Percentiles rank a stretch among this genome's conserved stretches.
Conservation (phyloP, 306 rosid genomes). For the Acacia melanoxylon region DNA sequence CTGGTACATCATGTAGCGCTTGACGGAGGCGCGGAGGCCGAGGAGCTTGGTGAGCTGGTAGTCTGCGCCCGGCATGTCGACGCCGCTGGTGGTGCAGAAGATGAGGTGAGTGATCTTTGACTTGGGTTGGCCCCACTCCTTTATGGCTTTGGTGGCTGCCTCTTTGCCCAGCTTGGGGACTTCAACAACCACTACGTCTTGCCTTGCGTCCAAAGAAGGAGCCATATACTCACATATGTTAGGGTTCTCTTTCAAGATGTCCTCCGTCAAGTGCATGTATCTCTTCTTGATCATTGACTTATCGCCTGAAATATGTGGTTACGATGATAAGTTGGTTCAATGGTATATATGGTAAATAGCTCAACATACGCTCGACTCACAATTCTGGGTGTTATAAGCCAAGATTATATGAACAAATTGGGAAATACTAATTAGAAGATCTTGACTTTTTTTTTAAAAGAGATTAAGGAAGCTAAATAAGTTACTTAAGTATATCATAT, state of each 20-base stretch:
- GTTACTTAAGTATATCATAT: too few species aligned
- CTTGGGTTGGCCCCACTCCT: slow-evolving; percentile 13
- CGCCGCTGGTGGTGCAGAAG: slow-evolving; percentile 4
- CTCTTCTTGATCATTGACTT: slow-evolving; percentile 3
- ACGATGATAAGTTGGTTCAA: background rate
- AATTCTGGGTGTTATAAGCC: background rate
- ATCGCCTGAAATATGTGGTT: background rate
- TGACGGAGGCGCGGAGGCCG: background rate
- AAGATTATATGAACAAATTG: background rate
- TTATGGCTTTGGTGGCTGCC: background rate
- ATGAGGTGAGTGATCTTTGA: slow-evolving; percentile 12
- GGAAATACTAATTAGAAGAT: too few species aligned
- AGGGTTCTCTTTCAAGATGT: background rate
- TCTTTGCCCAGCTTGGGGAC: background rate
- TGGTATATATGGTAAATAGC: too few species aligned
- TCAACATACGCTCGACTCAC: background rate
- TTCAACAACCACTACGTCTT: background rate
- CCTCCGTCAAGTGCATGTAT: background rate
- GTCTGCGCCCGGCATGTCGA: background rate
- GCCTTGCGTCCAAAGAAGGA: background rate
- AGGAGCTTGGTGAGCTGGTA: slow-evolving; percentile 8
- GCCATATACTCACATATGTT: background rate
- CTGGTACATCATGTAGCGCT: slow-evolving; percentile 11
- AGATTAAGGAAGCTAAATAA: too few species aligned
- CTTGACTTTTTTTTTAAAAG: too few species aligned